A percentile compares a stretch with the other conserved stretches of the same genome.
These are phyloP conservation scores for Larix sibirica DNA, from an alignment of 83 land plant genomes.

Conservation along the genomic window DNA sequence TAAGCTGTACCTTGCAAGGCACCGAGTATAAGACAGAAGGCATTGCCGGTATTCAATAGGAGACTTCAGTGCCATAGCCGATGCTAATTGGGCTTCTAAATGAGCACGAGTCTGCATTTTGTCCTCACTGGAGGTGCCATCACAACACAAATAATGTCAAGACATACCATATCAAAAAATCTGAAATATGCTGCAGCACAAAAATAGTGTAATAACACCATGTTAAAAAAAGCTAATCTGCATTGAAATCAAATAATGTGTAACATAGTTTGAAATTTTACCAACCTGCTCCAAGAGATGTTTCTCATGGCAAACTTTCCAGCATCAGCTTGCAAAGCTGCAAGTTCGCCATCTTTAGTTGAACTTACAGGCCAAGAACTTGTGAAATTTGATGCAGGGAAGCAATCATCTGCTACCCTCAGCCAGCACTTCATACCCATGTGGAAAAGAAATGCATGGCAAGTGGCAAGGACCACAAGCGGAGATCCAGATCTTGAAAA, in stretches of 20 bases:
- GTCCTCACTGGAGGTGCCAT: conserved; percentile 53
- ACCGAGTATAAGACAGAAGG: conserved; percentile 82
- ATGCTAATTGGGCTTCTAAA: conserved; percentile 87
- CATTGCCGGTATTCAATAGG: conserved; percentile 82
- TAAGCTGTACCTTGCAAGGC: conserved; percentile 61
- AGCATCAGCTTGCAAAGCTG: conserved; percentile 86
- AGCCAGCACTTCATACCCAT: conserved; percentile 88
- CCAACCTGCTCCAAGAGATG: conserved; percentile 86
- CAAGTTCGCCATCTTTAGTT: conserved; percentile 79
- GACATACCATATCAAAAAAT: not conserved
- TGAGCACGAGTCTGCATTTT: conserved; percentile 94
- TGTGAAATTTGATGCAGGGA: conserved; percentile 89
- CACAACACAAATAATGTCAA: conserved; percentile 8
- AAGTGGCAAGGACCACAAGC: conserved; percentile 82
- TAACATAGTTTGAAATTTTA: not conserved
- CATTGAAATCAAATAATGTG: not conserved
- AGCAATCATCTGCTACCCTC: conserved; percentile 90
- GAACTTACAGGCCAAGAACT: conserved; percentile 74
- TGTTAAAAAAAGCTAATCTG: not conserved
- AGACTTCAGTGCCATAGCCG: conserved; percentile 84
- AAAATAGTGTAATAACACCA: not conserved
- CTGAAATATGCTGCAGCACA: not conserved
- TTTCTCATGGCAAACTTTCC: conserved; percentile 67
- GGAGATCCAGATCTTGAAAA: conserved; percentile 90
- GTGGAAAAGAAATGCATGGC: conserved; percentile 93